Percentiles rank a stretch among this genome's conserved stretches.
Conservation (phyloP, 2,329 filamentous ascomycete species). For the Didymellaceae sp. region DNA sequence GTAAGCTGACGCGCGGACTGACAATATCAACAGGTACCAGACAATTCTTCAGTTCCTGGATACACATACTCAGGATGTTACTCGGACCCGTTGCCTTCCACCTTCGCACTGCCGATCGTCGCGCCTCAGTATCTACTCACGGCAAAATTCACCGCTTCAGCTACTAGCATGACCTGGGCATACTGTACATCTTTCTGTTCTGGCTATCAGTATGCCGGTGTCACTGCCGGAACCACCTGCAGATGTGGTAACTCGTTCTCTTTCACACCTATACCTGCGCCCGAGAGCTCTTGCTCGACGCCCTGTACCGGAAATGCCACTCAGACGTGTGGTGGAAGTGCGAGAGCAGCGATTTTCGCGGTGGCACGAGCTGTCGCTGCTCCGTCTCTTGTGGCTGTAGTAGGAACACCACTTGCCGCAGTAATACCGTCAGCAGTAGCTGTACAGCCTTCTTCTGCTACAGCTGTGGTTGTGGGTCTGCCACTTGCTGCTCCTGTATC, state of each 20-base stretch:
- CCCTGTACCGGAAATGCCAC: background rate
- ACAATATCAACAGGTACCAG: background rate
- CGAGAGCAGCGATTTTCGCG: background rate
- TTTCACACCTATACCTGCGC: background rate
- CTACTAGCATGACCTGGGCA: background rate
- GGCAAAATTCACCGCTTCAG: background rate
- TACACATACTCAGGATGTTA: background rate
- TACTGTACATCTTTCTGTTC: background rate
- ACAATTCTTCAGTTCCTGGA: background rate
- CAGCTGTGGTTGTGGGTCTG: too few relatives aligned
- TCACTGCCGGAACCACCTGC: background rate
- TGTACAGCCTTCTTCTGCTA: too few relatives aligned
- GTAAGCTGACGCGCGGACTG: too few relatives aligned
- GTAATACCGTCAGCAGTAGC: too few relatives aligned
- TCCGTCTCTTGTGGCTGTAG: too few relatives aligned
- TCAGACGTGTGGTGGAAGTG: background rate
- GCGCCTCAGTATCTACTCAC: background rate
- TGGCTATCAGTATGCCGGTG: background rate
- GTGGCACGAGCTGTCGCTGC: background rate
- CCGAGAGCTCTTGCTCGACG: background rate
- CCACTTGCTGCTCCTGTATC: too few relatives aligned
- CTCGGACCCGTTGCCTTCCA: background rate
- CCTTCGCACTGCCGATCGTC: background rate
- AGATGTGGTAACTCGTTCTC: slow-evolving; percentile 2
- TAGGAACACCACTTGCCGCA: too few relatives aligned